Base-by-base conservation (phyloP, 805 yeast genomes). In the Metschnikowia chrysomelidarum region DNA sequence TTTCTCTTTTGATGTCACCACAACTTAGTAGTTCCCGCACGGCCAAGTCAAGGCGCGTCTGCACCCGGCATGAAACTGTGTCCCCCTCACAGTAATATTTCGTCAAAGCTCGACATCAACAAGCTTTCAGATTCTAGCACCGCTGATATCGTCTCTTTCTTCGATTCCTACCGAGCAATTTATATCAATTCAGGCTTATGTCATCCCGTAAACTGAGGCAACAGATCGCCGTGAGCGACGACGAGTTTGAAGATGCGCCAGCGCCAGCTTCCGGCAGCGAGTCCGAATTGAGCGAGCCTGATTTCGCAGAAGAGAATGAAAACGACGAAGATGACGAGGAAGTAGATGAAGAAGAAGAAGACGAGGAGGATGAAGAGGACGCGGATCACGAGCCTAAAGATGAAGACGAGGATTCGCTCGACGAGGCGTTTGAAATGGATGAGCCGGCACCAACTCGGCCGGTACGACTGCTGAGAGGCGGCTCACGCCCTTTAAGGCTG, bases 281-380 rank as follows among this genome's bases (percentile, higher is more conserved):
- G 8, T 43, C 46, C 11, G 50, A 46, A 12, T 12, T 27, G 24
- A 40, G 46, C 23, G 48, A 46, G 21, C 30, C 23, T 20, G 43
- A 38, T 2, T 30, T 42, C 5, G 40, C 36, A 19, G 51, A 43
- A 5, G 44, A 34, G 7, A 40, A 18, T 3, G 44, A 33, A 7
- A 39, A 35, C 3, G 38, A 22, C 4, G 40, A 13, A 15, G 42
- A 35, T 5, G 43, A 30, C 7, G 37, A 19, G 14, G 39, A 40
- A 10, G 41, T 36, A 12, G 44, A 32, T 3, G 40, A 38, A 4
- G 47, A 38, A n/a, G 36, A 32, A 4, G 30, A 16, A 9, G 38
- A 35, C 8, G 38, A 40, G 6, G 43, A 38, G 10, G 47, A 43
- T 4, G 34, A 30, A 11, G 34, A 31, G n/a, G 38, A 35, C 16